Percentiles rank a stretch among this genome's conserved stretches.
Conservation (phyloP, 2,329 filamentous ascomycete species). For the Claviceps arundinis region DNA sequence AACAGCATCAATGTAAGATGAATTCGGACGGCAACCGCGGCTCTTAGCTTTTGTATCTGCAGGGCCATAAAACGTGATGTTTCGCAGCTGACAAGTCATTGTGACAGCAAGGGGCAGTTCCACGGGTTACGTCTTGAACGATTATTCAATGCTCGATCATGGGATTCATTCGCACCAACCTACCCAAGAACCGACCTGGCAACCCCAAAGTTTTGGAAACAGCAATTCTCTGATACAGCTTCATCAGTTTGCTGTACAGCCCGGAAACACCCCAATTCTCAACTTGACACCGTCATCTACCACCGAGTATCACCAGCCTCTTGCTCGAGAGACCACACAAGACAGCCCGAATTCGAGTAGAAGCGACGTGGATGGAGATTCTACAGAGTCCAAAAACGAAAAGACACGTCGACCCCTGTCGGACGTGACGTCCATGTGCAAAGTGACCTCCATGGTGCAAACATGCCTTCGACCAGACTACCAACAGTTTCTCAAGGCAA, state of each 20-base stretch:
- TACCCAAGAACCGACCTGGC: neutral
- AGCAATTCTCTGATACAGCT: too few species aligned
- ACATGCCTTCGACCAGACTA: neutral
- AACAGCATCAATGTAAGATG: neutral
- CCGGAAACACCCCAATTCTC: neutral
- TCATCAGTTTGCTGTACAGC: too few species aligned
- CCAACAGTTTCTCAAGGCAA: neutral
- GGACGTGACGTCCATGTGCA: neutral
- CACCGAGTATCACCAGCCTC: neutral
- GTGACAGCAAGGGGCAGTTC: neutral
- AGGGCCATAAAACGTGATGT: neutral
- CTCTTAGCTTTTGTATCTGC: too few species aligned
- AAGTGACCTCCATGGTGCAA: neutral
- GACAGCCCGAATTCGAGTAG: neutral
- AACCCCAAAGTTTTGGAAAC: too few species aligned
- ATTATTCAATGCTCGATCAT: neutral
- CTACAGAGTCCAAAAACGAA: neutral
- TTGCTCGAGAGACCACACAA: neutral
- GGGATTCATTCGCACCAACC: neutral
- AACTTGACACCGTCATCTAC: neutral
- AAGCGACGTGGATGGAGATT: neutral
- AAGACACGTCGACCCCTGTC: neutral
- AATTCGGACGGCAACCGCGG: too few species aligned
- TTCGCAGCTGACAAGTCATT: neutral
- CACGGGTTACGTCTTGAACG: neutral